Percentiles rank a stretch among this genome's conserved stretches.
Conservation (phyloP, 225 moss, liverwort and hornwort genomes). For the Ulota crispa region DNA sequence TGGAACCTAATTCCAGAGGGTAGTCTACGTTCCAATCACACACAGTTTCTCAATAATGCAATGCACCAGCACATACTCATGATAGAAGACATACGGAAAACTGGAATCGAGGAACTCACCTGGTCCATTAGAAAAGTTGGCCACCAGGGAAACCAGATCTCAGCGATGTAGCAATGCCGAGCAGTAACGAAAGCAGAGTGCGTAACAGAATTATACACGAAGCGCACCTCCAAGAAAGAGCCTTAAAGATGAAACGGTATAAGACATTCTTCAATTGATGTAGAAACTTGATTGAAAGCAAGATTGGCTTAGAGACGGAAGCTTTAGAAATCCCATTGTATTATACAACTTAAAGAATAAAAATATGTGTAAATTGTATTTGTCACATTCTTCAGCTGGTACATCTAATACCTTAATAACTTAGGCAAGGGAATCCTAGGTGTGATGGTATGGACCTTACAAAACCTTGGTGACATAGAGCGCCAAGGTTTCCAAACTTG, state of each 20-base stretch:
- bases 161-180: constrained; percentile 20
- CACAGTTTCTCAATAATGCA: background rate
- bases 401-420: no score
- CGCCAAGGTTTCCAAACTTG: no score
- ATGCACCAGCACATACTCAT: background rate
- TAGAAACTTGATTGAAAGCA: no score
- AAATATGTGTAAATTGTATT: no score
- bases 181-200: background rate
- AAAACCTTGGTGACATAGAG: no score
- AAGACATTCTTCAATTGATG: no score
- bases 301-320: no score
- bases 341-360: no score
- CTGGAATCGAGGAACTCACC: constrained; percentile 19
- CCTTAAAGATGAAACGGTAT: background rate
- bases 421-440: no score
- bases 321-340: no score
- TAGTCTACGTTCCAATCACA: background rate
- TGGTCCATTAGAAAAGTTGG: constrained; percentile 35
- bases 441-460: no score
- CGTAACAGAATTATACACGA: constrained; percentile 9
- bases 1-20: background rate
- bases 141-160: constrained; percentile 9
- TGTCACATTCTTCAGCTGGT: no score
- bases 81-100: background rate
- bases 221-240: constrained; percentile 1